These are phyloP conservation scores for Aquilaria yunnanensis DNA, from an alignment of 345 rosid species.

Conservation along the genomic window DNA sequence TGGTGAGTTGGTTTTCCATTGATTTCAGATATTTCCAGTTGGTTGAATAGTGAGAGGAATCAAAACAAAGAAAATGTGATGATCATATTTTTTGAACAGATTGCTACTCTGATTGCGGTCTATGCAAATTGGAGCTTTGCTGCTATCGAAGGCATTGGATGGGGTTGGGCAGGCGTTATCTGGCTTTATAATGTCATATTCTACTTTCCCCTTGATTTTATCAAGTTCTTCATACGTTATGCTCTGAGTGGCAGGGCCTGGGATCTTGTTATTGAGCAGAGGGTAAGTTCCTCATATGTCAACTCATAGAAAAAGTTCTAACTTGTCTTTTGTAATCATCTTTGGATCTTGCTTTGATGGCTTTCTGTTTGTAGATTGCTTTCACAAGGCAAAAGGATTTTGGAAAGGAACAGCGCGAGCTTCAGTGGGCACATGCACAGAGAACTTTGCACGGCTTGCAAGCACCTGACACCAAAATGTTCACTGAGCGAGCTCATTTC, in stretches of 20 bases:
- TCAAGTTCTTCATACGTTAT: constrained; percentile 89
- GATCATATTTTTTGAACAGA: constrained; percentile 36
- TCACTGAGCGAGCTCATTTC: constrained; percentile 72
- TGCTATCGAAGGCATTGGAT: constrained; percentile 95
- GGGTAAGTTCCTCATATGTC: constrained; percentile 44
- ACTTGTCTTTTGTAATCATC: too few relatives aligned
- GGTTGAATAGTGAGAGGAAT: background rate
- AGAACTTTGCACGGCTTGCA: constrained; percentile 95
- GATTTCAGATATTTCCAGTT: constrained; percentile 6
- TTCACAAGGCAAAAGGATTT: constrained; percentile 97
- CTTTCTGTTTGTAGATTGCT: constrained; percentile 59
- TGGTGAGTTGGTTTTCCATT: constrained; percentile 50
- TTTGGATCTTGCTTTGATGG: constrained; percentile 6
- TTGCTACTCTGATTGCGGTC: constrained; percentile 94
- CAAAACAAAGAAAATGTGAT: background rate
- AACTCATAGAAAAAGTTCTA: background rate
- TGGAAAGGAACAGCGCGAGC: constrained; percentile 97
- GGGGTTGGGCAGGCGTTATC: constrained; percentile 99
- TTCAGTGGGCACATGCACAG: constrained; percentile 99
- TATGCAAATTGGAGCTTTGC: constrained; percentile 95
- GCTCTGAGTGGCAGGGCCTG: constrained; percentile 96
- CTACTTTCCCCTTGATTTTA: constrained; percentile 85
- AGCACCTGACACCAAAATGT: constrained; percentile 93
- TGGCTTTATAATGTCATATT: constrained; percentile 90
- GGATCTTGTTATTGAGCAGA: constrained; percentile 98